Conservation (phyloP, 148 eudicot species). For the Rhododendron ovatum region DNA sequence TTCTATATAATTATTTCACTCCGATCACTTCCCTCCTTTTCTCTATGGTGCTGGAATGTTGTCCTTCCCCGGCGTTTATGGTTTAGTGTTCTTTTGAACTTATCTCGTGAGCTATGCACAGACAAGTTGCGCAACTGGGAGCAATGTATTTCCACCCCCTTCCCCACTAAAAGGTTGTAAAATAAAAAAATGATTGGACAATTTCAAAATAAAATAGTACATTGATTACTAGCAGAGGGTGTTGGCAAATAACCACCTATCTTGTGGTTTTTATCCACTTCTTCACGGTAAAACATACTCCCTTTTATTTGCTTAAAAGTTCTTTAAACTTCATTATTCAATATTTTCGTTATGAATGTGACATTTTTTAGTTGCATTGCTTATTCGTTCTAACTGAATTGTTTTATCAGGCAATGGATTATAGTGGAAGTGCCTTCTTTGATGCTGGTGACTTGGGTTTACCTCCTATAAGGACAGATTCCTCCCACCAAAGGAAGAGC, state of each 20-base stretch:
- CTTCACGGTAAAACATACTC: neutral
- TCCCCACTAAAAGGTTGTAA: neutral
- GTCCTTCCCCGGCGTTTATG: neutral
- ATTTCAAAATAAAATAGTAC: neutral
- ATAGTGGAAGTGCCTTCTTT: conserved; percentile 55
- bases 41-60: conserved; percentile 1
- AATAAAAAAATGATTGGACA: neutral
- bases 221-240: neutral
- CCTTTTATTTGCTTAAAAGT: neutral
- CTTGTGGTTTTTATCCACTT: neutral
- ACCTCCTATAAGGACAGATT: conserved; percentile 73
- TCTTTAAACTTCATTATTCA: neutral
- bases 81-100: neutral
- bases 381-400: neutral
- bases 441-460: conserved; percentile 70
- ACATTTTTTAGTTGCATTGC: neutral
- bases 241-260: neutral
- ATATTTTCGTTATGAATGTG: neutral
- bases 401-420: conserved; percentile 48
- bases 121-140: neutral
- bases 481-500: conserved; percentile 24
- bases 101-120: neutral
- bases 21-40: neutral
- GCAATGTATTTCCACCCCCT: neutral
- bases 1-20: neutral